A percentile compares a stretch with the other conserved stretches of the same genome.
Evolutionary conservation across 192 early-diverging fungal species (phyloP).

Genomic region (Mortierella claussenii): DNA sequence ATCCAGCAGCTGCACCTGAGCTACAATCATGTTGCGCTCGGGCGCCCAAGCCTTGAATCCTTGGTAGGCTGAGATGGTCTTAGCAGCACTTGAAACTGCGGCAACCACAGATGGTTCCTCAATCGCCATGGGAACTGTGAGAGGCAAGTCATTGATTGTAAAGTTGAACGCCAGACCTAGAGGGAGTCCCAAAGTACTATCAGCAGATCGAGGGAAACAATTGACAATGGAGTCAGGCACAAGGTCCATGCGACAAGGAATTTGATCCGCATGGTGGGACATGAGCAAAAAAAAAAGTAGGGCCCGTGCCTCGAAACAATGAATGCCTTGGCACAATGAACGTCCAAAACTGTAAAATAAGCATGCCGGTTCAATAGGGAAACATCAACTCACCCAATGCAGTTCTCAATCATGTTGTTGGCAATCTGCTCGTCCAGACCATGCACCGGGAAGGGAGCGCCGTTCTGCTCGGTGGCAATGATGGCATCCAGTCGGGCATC

Average conservation of each 20-base stretch:
- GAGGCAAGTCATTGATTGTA: constrained; percentile 68
- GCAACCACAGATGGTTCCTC: constrained; percentile 84
- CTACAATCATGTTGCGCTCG: constrained; percentile 74
- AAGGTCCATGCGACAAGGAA: not conserved
- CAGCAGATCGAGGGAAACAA: not conserved
- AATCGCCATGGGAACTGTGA: constrained; percentile 79
- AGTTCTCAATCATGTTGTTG: constrained; percentile 86
- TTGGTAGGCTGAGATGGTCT: constrained; percentile 66
- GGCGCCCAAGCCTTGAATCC: constrained; percentile 69
- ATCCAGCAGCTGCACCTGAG: constrained; percentile 73
- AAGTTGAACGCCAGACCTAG: constrained; percentile 81
- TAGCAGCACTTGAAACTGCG: constrained; percentile 82
- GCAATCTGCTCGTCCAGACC: constrained; percentile 74
- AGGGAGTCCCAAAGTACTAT: constrained; percentile 74
- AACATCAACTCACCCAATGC: constrained; percentile 62
- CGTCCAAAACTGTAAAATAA: no score
- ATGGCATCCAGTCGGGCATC: constrained; percentile 52
- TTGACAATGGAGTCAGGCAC: not conserved
- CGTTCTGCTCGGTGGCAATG: constrained; percentile 40
- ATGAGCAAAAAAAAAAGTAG: no score
- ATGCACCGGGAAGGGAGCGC: constrained; percentile 62
- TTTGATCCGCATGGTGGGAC: not conserved
- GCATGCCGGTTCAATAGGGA: no score
- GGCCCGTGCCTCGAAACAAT: constrained; percentile 1
- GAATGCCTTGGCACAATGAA: no score